Base-by-base conservation (phyloP, 306 rosid species). In the Trifolium dubium region DNA sequence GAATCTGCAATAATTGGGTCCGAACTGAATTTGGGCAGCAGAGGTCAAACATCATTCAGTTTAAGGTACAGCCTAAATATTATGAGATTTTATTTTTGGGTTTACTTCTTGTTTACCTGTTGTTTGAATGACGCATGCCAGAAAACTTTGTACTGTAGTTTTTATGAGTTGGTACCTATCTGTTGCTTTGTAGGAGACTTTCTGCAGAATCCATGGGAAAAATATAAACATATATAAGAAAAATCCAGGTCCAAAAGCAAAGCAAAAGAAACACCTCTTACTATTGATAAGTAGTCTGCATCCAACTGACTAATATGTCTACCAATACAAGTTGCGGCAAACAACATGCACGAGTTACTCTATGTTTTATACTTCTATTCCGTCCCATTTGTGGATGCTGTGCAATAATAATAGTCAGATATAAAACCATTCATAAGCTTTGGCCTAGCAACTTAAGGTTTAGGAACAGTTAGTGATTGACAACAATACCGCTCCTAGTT, bases 191-290 rank as follows among this genome's bases (percentile, higher is more conserved):
- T 47, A 83, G 79, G 82, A 94, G 88, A 71, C 70, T 84, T 68
- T 79, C 99, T 94, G 95, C 87, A 88, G 50, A 77, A 82, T 53
- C 30, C 71, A 78, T n/a, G 62, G 54, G 47, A 74, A 84, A 64
- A 30, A 61, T n/a, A 73, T 55, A 47, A 60, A 51, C 17, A 47
- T 40, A 23, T 23, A 61, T 23, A 60, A 79, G 60, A 40, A 67
- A 62, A 54, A 35, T 35, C 32, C 44, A 53, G 19, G 62, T 32
- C 44, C 35, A 14, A 40, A 54, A 28, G 59, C 51, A 65, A 56
- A 30, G 41, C 34, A 72, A 81, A 31, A 71, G 43, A 81, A 76
- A 71, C 39, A 71, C 44, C 69, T 70, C 75, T 50, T 39, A 72
- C 62, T 56, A 66, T 71, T 51, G 9, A 69, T 62, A 72, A 14